Conservation (phyloP, 108 stramenopile species). For the Aurantiochytrium sp. region DNA sequence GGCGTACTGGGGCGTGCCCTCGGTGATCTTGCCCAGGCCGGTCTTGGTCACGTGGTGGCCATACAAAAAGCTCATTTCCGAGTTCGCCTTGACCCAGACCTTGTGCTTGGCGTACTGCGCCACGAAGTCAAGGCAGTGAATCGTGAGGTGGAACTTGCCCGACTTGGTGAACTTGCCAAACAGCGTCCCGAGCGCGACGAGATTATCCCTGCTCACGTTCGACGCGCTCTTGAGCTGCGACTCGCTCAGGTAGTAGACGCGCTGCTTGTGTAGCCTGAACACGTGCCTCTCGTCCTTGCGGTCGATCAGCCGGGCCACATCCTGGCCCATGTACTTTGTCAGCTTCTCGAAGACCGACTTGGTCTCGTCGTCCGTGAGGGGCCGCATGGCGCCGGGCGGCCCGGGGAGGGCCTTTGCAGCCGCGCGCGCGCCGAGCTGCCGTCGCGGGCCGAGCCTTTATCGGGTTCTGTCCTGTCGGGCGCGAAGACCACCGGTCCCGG, state of each 20-base stretch:
- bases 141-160: conserved; percentile 89
- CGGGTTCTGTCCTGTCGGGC: no score
- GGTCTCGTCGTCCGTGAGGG: conserved; percentile 95
- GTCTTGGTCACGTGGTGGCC: conserved; percentile 93
- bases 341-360: conserved; percentile 90
- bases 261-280: conserved; percentile 66
- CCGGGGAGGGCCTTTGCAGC: background rate
- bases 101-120: conserved; percentile 92
- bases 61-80: conserved; percentile 97
- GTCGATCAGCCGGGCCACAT: conserved; percentile 80
- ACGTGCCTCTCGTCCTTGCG: conserved; percentile 72
- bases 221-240: conserved; percentile 48
- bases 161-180: conserved; percentile 97
- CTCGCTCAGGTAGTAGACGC: conserved; percentile 87
- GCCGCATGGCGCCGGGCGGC: conserved; percentile 70
- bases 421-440: background rate
- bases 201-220: conserved; percentile 68
- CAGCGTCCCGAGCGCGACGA: conserved; percentile 87
- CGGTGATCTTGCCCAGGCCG: conserved; percentile 91
- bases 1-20: conserved; percentile 90
- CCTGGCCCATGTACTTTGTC: conserved; percentile 91
- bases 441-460: no score
- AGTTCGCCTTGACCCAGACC: conserved; percentile 95
- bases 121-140: conserved; percentile 88
- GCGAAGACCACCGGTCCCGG: no score